These are phyloP conservation scores for Paraurostyla sp. DNA, from an alignment of 73 alveolate genomes.

Conservation along the genomic window DNA sequence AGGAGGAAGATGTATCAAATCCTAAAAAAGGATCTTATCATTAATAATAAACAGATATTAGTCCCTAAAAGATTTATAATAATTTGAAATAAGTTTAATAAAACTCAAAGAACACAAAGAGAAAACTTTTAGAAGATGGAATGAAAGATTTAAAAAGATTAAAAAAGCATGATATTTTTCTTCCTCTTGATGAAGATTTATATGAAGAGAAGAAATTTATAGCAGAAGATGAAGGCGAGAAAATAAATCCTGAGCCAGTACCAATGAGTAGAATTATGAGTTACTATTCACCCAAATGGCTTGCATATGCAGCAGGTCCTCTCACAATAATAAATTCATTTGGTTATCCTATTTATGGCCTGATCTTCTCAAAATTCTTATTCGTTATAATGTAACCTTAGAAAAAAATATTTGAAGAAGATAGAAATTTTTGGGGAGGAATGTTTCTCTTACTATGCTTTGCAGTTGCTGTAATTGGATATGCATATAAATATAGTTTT, in stretches of 20 bases:
- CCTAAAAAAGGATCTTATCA: not conserved
- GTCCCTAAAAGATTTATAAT: not conserved
- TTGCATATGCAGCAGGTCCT: not conserved
- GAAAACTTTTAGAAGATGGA: too few species aligned
- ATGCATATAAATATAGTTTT: not conserved
- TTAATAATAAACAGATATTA: not conserved
- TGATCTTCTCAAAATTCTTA: not conserved
- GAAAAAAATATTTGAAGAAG: not conserved
- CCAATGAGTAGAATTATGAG: constrained; percentile 13
- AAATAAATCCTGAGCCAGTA: not conserved
- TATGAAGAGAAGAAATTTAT: not conserved
- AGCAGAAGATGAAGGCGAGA: not conserved
- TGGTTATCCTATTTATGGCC: constrained; percentile 34
- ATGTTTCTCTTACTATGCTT: not conserved
- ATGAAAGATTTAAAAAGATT: too few species aligned
- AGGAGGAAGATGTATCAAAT: not conserved
- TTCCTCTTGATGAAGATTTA: too few species aligned
- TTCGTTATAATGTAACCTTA: constrained; percentile 13
- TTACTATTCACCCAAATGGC: constrained; percentile 12
- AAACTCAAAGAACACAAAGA: too few species aligned
- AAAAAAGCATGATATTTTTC: too few species aligned
- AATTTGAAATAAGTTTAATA: not conserved
- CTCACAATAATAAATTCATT: constrained; percentile 2
- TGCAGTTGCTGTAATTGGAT: not conserved
- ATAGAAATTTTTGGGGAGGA: constrained; percentile 48